Evolutionary conservation across 2,329 filamentous ascomycete species (phyloP), one percentile per base, ranked within the genome.

Genomic region (Fusarium sp.): DNA sequence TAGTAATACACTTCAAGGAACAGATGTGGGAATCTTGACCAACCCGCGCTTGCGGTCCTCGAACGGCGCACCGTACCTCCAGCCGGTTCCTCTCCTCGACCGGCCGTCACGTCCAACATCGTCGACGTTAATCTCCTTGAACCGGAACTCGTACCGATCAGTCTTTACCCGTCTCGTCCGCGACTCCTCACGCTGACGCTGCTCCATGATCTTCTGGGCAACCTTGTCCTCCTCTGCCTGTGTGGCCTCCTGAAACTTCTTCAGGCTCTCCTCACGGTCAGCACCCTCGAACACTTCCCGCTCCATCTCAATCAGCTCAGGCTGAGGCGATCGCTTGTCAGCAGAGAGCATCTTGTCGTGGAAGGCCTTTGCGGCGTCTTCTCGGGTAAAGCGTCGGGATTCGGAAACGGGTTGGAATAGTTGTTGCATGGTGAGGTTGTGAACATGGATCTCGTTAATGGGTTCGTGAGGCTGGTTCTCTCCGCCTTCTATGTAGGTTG

Each of bases 1-100:
- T 66, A 72, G 62, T 73, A 57, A 76, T 69, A 70, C 70, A 70
- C 51, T 67, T 85, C 75, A 89, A 68, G 87, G 88, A 63, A 92
- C 89, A 62, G 85, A 87, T 38, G 88, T 92, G 24, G 91, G 91
- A 78, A 93, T 92, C 86, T 92, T 93, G 83, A 92, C 82, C 79
- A 88, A 78, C n/a, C 89, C 91, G 75, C 87, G 88, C 82, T 87
- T 89, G 65, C 91, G 86, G 78, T 93, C 91, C 77, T 89, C 85
- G 71, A 86, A 84, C 12, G 91, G 91, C 69, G 86, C 87, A 69
- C 91, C 91, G 75, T 93, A 93, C 68, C 90, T 84, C 87, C 87
- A 90, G 22, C 91, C 91, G 3, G 89, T 85, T 14, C 84, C 90
- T 29, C 80, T 81, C 38, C 83, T 81, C 6, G 86, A 83, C 67